Evolutionary conservation across 2,329 filamentous ascomycete species (phyloP), one percentile per base, ranked within the genome.

Genomic region (Aspergillus phoenicis): DNA sequence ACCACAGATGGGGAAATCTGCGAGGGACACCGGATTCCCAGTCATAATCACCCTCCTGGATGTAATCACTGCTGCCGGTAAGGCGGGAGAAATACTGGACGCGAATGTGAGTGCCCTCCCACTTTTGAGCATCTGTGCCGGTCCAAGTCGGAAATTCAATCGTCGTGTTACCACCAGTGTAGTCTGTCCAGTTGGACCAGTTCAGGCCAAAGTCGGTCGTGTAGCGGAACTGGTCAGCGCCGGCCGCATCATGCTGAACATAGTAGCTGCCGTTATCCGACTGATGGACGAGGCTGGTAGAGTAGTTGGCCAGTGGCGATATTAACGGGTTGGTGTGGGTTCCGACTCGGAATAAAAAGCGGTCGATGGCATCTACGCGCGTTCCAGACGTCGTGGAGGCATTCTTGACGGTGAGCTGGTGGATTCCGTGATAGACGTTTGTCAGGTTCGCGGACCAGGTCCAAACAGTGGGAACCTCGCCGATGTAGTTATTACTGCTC

Each of bases 81-180:
- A 84, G 73, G 55, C 79, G 77, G 67, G 81, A 86, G 81, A 82
- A 89, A 70, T 89, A 89, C 66, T 88, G 84, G 17, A 88, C 80
- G 22, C 82, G 80, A 33, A 89, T 78, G 66, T 89, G 87, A 30
- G 87, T 81, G 24, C 85, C 87, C n/a, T 78, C 67, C 87, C 87
- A 89, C 48, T 71, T 70, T 69, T 89, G 86, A 2, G 76, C 65
- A 11, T 80, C 75, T 0, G 83, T 84, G n/a, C 86, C 87, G 2
- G 77, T 78, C 86, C 87, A 89, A 2, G 75, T 63, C 61, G 82
- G 81, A 38, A 75, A 69, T 17, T 76, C 61, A 20, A 87, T 72
- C 15, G 78, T 80, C 5, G 75, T 76, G 58, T 84, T 83, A 5
- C 78, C 80, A 41, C 83, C 81, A 11, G 64, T 67, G 70, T 88